Evolutionary conservation across 2,329 filamentous ascomycete genomes (phyloP).

Genomic region (Paecilomyces sp.): DNA sequence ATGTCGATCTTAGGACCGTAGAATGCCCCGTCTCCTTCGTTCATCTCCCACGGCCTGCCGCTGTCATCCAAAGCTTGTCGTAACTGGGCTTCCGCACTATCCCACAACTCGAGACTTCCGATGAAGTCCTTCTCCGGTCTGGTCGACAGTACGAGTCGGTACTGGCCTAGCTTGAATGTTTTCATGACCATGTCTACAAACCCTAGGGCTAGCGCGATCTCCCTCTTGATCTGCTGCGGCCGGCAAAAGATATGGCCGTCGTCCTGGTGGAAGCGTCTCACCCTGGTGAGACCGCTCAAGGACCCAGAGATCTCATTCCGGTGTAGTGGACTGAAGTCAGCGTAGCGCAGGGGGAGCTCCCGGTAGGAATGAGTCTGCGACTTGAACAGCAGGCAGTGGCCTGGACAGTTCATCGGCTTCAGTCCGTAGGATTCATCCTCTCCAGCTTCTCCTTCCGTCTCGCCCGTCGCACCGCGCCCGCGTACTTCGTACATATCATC

Average conservation of each 20-base stretch:
- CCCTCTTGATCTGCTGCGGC: conserved; percentile 64
- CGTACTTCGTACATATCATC: conserved; percentile 85
- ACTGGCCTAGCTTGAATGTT: conserved; percentile 63
- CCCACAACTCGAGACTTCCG: conserved; percentile 63
- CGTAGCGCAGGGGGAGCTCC: conserved; percentile 74
- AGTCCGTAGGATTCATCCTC: conserved; percentile 70
- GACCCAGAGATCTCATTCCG: conserved; percentile 79
- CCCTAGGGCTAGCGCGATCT: conserved; percentile 66
- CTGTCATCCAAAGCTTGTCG: conserved; percentile 55
- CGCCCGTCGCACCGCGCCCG: conserved; percentile 42
- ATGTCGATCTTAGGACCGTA: conserved; percentile 92
- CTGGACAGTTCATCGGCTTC: conserved; percentile 91
- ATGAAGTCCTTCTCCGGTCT: conserved; percentile 71
- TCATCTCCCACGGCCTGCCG: conserved; percentile 64
- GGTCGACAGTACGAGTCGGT: conserved; percentile 71
- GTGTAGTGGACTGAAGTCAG: conserved; percentile 82
- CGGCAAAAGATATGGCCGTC: conserved; percentile 88
- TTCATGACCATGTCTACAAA: conserved; percentile 68
- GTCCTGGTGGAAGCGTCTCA: conserved; percentile 83
- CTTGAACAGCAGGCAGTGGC: conserved; percentile 77
- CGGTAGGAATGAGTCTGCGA: conserved; percentile 67
- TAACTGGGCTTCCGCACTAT: conserved; percentile 60
- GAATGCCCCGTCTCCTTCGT: conserved; percentile 78
- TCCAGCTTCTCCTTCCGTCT: conserved; percentile 38
- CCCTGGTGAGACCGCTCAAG: conserved; percentile 72